A percentile compares a stretch with the other conserved stretches of the same genome.
Evolutionary conservation across 306 rosid genomes (phyloP).

Genomic region (Castanea sativa): DNA sequence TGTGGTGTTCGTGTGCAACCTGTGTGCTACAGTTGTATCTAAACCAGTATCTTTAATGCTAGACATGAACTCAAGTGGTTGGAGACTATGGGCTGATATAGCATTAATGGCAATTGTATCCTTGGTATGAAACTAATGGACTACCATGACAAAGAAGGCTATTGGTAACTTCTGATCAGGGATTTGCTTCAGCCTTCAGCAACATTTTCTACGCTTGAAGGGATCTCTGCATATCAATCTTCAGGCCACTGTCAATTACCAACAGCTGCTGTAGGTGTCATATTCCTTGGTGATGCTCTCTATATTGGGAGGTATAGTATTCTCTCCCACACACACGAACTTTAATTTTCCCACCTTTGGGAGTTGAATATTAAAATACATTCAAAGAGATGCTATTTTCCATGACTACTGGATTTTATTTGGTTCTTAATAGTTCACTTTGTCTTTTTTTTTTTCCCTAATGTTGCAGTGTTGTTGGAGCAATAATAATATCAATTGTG

Average conservation of each 20-base stretch:
- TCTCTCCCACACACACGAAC: not conserved
- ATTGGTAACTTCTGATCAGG: slow-evolving; percentile 1
- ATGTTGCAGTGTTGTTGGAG: slow-evolving; percentile 37
- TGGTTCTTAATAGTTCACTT: not conserved
- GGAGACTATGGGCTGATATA: slow-evolving; percentile 22
- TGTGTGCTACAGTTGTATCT: slow-evolving; percentile 7
- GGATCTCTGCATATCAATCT: slow-evolving; percentile 30
- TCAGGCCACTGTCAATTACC: slow-evolving; percentile 40
- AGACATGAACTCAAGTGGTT: slow-evolving; percentile 20
- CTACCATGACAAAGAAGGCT: not conserved
- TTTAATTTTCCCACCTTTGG: not conserved
- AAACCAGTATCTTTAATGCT: slow-evolving; percentile 17
- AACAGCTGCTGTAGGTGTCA: slow-evolving; percentile 29
- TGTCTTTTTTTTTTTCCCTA: not conserved
- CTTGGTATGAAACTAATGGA: slow-evolving; percentile 5
- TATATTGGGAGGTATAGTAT: slow-evolving; percentile 31
- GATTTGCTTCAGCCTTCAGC: slow-evolving; percentile 8
- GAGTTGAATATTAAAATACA: not conserved
- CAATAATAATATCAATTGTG: slow-evolving; percentile 26
- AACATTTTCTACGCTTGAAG: slow-evolving; percentile 8
- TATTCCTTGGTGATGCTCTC: slow-evolving; percentile 36
- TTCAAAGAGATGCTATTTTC: not conserved
- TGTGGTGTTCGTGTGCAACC: slow-evolving; percentile 24
- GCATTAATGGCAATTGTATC: slow-evolving; percentile 17
- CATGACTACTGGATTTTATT: not conserved